Evolutionary conservation across 306 rosid species (phyloP), one percentile per base, ranked within the genome.

Genomic region (Corylus avellana): DNA sequence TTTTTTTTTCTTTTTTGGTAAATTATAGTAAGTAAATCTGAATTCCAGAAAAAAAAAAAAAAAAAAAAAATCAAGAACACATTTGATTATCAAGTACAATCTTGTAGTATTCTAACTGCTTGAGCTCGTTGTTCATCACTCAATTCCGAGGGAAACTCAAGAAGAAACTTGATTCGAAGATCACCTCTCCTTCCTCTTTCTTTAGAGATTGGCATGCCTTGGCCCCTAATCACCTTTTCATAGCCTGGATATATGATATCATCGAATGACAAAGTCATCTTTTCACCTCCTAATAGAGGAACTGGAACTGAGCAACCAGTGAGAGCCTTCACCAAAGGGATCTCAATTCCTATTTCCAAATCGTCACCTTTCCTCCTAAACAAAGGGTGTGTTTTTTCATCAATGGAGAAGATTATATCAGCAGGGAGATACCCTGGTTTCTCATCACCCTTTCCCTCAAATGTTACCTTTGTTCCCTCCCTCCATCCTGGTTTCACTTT

Each of bases 371-470:
- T 88, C 72, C 96, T 90, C 5, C 48, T 83, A 75, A 76, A 95
- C 85, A 91, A 78, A 47, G 85, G 88, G 74, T 95, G 98, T 47
- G 74, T 64, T 79, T 84, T 85, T 77, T 95, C 98, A 50, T 91
- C 96, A 75, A 95, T 89, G 11, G 46, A 78, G 78, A 95, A 89
- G 67, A 83, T 84, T 82, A 95, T 79, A 48, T 95, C 98, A 4
- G 98, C 92, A 0, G 98, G 98, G n/a, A 92, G 90, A 78, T 77
- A 91, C 53, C 98, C 98, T 9, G 96, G 99, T 85, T 93, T 89
- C 90, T 92, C 98, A 68, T 93, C 93, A 3, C 99, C 99, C 32
- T 90, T 92, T 64, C 92, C 97, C 77, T 92, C 97, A 59, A 95
- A 95, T 75, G 90, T 86, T 18, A 95, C 87, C 87, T 79, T 92